Percentiles rank a stretch among this genome's conserved stretches.
Evolutionary conservation across 495 filamentous ascomycete genomes (phyloP).

Genomic region (Hyaloscypha bicolor): DNA sequence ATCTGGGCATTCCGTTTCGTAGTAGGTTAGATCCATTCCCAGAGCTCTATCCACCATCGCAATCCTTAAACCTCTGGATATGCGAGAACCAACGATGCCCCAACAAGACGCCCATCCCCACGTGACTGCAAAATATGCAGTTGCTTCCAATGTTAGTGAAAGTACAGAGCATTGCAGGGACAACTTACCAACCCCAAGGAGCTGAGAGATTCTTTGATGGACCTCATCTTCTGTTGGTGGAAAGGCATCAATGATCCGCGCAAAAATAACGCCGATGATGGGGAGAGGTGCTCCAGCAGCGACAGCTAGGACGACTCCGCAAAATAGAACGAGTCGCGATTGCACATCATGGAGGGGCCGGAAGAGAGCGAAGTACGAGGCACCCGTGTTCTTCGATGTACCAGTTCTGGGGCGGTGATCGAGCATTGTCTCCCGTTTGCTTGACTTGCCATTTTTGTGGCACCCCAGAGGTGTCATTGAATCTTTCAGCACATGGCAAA

Average conservation of each 20-base stretch:
- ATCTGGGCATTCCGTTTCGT: slow-evolving; percentile 63
- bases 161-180: slow-evolving; percentile 25
- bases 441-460: slow-evolving; percentile 16
- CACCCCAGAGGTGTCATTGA: slow-evolving; percentile 5
- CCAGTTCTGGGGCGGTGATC: not conserved
- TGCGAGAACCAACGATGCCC: slow-evolving; percentile 62
- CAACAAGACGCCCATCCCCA: slow-evolving; percentile 61
- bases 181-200: slow-evolving; percentile 33
- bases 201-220: slow-evolving; percentile 13
- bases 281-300: slow-evolving; percentile 70
- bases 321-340: slow-evolving; percentile 43
- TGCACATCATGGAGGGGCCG: slow-evolving; percentile 24
- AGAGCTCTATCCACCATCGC: slow-evolving; percentile 59
- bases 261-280: slow-evolving; percentile 66
- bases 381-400: not conserved
- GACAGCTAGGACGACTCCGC: slow-evolving; percentile 55
- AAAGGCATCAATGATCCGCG: slow-evolving; percentile 66
- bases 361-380: slow-evolving; percentile 30
- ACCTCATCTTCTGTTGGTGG: slow-evolving; percentile 51
- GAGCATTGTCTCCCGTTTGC: slow-evolving; percentile 7
- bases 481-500: slow-evolving; percentile 9
- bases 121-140: slow-evolving; percentile 63
- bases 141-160: slow-evolving; percentile 59
- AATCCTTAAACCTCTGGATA: slow-evolving; percentile 63
- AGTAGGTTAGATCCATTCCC: slow-evolving; percentile 65